Evolutionary conservation across 176 grass and related monocot species (phyloP), one percentile per base, ranked within the genome.

Genomic region (barley (Hordeum vulgare)): DNA sequence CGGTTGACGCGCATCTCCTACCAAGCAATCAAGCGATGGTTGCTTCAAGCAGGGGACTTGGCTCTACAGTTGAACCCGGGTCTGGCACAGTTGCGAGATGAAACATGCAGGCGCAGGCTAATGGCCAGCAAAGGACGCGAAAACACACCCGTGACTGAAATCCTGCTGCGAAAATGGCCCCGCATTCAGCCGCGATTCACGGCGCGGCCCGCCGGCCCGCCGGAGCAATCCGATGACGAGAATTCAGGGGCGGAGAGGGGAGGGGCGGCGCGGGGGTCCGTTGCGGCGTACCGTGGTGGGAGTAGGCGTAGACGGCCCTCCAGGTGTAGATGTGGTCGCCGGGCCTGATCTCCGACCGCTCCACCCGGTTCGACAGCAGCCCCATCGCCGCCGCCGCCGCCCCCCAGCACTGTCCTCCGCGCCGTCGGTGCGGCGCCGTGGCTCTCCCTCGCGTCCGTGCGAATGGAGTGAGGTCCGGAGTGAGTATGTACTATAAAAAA

Each of bases 271-370:
- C 36, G 21, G 47, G 49, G n/a, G 41, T 45, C 26, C 47, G 47
- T 18, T 24, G 67, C 3, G 8, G 57, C 40, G 60, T 94, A 99
- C 96, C 96, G 31, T 99, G 96, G 69, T 99, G 96, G 28, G 96
- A 92, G 87, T 99, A 99, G 78, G 93, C 88, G 77, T 94, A 96
- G 66, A 94, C 91, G 6, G 96, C 85, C 80, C 93, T 84, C 96
- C 93, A 96, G 1, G 93, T 90, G 78, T 99, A 99, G 88, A 99
- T 86, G 87, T 99, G 96, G 71, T 99, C 96, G 59, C 96, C 96
- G 20, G 93, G 74, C 81, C 87, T 90, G 62, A 99, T 94, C 78
- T 92, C 93, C 77, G 89, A 88, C 71, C 88, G 87, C 83, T 99
- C 96, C 47, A 94, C 86, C 65, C 89, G 37, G 42, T 94, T 85